Percentiles rank a stretch among this genome's conserved stretches.
These are phyloP conservation scores for Diaporthe australafricana DNA, from an alignment of 2,329 filamentous ascomycete species.

Conservation along the genomic window DNA sequence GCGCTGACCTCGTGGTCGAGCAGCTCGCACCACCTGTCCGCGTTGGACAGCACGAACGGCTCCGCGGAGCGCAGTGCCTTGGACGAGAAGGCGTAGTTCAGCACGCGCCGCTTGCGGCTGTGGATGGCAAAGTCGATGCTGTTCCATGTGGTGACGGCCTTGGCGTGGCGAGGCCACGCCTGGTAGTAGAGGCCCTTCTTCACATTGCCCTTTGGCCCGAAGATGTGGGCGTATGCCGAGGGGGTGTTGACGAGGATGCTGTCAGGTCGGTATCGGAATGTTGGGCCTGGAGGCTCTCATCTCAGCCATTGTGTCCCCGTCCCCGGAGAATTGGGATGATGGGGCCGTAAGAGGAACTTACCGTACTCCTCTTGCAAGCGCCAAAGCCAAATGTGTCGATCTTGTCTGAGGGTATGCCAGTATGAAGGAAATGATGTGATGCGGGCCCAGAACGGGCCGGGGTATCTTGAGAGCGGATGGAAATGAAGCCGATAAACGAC, in stretches of 20 bases:
- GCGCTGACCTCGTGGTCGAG: constrained; percentile 34
- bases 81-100: constrained; percentile 57
- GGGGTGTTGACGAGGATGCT: constrained; percentile 42
- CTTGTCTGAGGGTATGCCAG: constrained; percentile 30
- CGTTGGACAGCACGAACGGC: constrained; percentile 34
- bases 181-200: constrained; percentile 36
- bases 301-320: neutral
- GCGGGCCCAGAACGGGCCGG: constrained; percentile 33
- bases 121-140: constrained; percentile 55
- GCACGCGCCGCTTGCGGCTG: constrained; percentile 55
- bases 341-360: neutral
- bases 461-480: constrained; percentile 33
- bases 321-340: too few species aligned
- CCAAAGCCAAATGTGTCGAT: constrained; percentile 33
- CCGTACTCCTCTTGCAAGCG: constrained; percentile 30
- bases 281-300: neutral
- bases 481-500: constrained; percentile 30
- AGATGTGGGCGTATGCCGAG: constrained; percentile 34
- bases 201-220: constrained; percentile 36
- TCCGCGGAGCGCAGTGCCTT: constrained; percentile 56
- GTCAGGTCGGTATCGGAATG: constrained; percentile 32
- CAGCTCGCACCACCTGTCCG: constrained; percentile 33
- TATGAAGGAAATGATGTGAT: constrained; percentile 28
- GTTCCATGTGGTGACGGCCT: constrained; percentile 53
- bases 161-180: constrained; percentile 29